Percentiles rank a stretch among this genome's conserved stretches.
phyloP scores from a whole-genome alignment of 371 early-diverging fungal species.

The Smittium culicis region DNA sequence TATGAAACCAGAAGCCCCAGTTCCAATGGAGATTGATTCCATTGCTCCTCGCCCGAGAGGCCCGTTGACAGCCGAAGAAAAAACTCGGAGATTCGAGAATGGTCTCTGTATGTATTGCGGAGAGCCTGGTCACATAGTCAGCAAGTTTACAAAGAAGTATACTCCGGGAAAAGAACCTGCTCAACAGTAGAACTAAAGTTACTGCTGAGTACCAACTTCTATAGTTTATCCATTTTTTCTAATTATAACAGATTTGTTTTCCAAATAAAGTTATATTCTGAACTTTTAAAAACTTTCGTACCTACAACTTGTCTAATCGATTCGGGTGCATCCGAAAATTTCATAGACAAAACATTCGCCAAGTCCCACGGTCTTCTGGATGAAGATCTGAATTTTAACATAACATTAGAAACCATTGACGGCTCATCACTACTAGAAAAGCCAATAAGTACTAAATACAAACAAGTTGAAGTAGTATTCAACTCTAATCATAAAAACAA shows the following conservation, averaged over 20 bases:
- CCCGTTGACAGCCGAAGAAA: background rate
- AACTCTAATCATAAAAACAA: background rate
- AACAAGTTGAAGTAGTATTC: background rate
- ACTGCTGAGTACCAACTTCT: background rate
- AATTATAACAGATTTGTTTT: background rate
- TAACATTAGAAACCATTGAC: background rate
- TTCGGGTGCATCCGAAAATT: constrained; percentile 3
- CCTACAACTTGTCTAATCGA: background rate
- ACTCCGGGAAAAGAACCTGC: background rate
- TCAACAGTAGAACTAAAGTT: background rate
- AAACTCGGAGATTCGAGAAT: background rate
- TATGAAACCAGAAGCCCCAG: background rate
- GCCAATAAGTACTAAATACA: background rate
- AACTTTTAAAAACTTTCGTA: background rate
- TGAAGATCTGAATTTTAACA: background rate
- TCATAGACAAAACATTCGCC: background rate
- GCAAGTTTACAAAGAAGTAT: background rate
- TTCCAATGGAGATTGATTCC: background rate
- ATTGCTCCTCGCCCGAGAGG: background rate
- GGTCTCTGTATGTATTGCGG: background rate
- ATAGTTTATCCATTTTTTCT: background rate
- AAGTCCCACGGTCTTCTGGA: background rate
- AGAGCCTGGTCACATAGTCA: background rate
- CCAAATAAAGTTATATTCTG: background rate
- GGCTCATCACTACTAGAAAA: background rate